Evolutionary conservation across 805 yeast genomes (phyloP).

Genomic region (Ogataea allantospora): DNA sequence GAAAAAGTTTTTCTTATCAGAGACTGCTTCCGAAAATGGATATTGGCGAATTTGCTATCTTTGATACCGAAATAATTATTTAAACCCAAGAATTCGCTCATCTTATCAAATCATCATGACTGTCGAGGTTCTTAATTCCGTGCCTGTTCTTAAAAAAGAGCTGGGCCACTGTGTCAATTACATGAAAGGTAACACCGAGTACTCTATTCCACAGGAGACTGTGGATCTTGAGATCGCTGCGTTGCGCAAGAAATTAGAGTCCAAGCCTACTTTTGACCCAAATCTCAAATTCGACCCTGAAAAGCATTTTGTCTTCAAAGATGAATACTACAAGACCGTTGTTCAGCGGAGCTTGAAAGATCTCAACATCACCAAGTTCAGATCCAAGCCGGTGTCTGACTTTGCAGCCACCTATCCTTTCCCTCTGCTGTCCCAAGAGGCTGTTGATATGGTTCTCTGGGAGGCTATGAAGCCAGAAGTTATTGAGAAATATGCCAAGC

Average conservation of each 20-base stretch:
- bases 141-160: constrained; percentile 21
- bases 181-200: constrained; percentile 18
- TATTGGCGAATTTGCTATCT: constrained; percentile 1
- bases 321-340: constrained; percentile 36
- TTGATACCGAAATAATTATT: background rate
- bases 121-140: constrained; percentile 14
- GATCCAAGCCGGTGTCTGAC: constrained; percentile 31
- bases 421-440: constrained; percentile 57
- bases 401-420: constrained; percentile 53
- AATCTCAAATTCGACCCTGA: constrained; percentile 36
- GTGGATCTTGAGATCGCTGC: constrained; percentile 23
- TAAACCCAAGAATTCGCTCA: background rate
- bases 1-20: background rate
- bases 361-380: constrained; percentile 34
- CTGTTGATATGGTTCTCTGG: constrained; percentile 51
- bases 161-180: constrained; percentile 23
- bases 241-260: constrained; percentile 20
- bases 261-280: constrained; percentile 30
- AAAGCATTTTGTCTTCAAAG: constrained; percentile 37
- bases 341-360: constrained; percentile 38
- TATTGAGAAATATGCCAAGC: constrained; percentile 42
- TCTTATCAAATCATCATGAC: constrained; percentile 10
- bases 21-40: constrained; percentile 6
- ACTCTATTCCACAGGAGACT: constrained; percentile 26
- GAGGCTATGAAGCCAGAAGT: constrained; percentile 46